Percentiles rank a stretch among this genome's conserved stretches.
phyloP scores from a whole-genome alignment of 495 filamentous ascomycete genomes.

The Penicillium canescens region DNA sequence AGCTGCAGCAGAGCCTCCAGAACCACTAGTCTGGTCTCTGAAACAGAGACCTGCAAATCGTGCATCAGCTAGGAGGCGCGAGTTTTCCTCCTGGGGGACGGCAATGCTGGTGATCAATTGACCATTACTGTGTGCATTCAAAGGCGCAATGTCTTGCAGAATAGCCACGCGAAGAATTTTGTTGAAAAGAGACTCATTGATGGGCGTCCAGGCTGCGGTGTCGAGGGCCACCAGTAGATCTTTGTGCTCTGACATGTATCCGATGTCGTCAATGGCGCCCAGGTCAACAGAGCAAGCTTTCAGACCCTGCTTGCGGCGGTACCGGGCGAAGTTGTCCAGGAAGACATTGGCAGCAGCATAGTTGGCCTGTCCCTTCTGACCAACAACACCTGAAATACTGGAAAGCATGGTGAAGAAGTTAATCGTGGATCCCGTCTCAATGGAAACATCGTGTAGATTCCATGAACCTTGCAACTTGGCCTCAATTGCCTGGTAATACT shows the following conservation, averaged over 20 bases:
- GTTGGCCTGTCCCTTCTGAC: slow-evolving; percentile 54
- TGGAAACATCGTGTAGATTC: background rate
- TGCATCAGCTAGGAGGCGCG: too few species aligned
- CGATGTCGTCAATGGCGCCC: slow-evolving; percentile 26
- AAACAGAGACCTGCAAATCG: too few species aligned
- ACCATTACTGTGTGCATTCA: too few species aligned
- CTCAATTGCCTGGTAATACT: background rate
- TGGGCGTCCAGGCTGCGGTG: too few species aligned
- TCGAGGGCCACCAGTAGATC: too few species aligned
- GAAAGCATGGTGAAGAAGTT: slow-evolving; percentile 42
- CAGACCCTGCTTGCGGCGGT: slow-evolving; percentile 1
- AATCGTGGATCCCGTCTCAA: background rate
- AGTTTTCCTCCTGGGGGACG: too few species aligned
- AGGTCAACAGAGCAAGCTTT: slow-evolving; percentile 18
- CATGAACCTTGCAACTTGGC: background rate
- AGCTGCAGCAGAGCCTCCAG: too few species aligned
- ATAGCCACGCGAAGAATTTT: too few species aligned
- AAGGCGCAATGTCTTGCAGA: too few species aligned
- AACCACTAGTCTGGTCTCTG: too few species aligned
- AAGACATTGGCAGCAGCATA: slow-evolving; percentile 41
- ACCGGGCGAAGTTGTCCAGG: slow-evolving; percentile 26
- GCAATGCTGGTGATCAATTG: too few species aligned
- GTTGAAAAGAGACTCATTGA: too few species aligned
- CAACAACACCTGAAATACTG: slow-evolving; percentile 54
- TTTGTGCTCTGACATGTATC: slow-evolving; percentile 34